Evolutionary conservation across 768 basidiomycete species (phyloP).

Genomic region (Lepiota venenata): DNA sequence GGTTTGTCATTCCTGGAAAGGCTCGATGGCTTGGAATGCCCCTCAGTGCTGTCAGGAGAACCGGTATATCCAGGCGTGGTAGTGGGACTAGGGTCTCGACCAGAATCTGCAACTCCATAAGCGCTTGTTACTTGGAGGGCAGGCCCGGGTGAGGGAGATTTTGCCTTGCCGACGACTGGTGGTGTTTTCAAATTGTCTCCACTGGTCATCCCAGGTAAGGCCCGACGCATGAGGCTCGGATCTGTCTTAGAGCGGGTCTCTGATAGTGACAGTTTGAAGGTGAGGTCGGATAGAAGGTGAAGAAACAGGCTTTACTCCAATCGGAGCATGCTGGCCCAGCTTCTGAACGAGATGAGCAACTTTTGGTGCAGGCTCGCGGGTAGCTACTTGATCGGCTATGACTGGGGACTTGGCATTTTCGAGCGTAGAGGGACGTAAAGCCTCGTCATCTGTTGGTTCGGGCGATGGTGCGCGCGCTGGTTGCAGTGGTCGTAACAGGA

Average conservation of each 20-base stretch:
- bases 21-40: slow-evolving; percentile 5
- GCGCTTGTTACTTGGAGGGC: background rate
- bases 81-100: slow-evolving; percentile 1
- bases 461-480: background rate
- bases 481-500: background rate
- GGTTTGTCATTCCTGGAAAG: slow-evolving; percentile 19
- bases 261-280: background rate
- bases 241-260: slow-evolving; percentile 3
- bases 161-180: background rate
- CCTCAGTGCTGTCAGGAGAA: background rate
- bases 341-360: slow-evolving; percentile 23
- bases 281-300: background rate
- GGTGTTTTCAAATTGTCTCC: slow-evolving; percentile 1
- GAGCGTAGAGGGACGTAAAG: background rate
- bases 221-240: slow-evolving; percentile 22
- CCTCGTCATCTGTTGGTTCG: background rate
- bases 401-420: background rate
- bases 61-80: slow-evolving; percentile 1
- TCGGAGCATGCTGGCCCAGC: slow-evolving; percentile 29
- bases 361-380: slow-evolving; percentile 5
- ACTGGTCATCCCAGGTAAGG: slow-evolving; percentile 38
- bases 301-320: slow-evolving; percentile 24
- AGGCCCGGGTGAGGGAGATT: slow-evolving; percentile 8
- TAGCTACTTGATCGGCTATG: background rate
- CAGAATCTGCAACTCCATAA: background rate